Conservation (phyloP, 148 eudicot species). For the Fagopyrum esculentum region DNA sequence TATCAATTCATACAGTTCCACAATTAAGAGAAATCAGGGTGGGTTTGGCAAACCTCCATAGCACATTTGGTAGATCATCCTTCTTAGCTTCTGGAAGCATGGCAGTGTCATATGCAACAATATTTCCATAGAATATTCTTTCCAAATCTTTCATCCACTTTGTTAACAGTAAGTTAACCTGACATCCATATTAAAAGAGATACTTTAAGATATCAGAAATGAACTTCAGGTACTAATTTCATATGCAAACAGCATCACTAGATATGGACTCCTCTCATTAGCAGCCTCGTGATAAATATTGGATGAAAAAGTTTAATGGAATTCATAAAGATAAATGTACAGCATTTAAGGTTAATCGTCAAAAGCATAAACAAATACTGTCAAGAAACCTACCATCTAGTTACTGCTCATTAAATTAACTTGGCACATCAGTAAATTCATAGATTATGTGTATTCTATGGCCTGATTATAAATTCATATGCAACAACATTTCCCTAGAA, state of each 20-base stretch:
- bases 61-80: slow-evolving; percentile 58
- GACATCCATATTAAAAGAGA: slow-evolving; percentile 18
- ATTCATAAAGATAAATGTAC: not conserved
- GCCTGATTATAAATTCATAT: not conserved
- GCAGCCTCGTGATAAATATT: not conserved
- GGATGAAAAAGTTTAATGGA: not conserved
- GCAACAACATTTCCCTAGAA: slow-evolving; percentile 94
- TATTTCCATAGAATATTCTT: slow-evolving; percentile 88
- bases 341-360: not conserved
- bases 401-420: not conserved
- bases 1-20: not conserved
- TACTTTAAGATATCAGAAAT: not conserved
- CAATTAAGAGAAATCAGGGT: not conserved
- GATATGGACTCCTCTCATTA: not conserved
- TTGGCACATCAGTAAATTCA: not conserved
- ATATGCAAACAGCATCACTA: not conserved
- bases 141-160: slow-evolving; percentile 99
- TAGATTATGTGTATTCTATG: not conserved
- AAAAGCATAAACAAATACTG: not conserved
- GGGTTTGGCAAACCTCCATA: slow-evolving; percentile 58
- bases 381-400: not conserved
- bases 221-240: not conserved
- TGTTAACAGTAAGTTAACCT: slow-evolving; percentile 83
- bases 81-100: slow-evolving; percentile 79
- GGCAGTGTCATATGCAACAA: slow-evolving; percentile 87